Evolutionary conservation across 2,329 filamentous ascomycete species (phyloP).

Genomic region (Aspergillus sp.): DNA sequence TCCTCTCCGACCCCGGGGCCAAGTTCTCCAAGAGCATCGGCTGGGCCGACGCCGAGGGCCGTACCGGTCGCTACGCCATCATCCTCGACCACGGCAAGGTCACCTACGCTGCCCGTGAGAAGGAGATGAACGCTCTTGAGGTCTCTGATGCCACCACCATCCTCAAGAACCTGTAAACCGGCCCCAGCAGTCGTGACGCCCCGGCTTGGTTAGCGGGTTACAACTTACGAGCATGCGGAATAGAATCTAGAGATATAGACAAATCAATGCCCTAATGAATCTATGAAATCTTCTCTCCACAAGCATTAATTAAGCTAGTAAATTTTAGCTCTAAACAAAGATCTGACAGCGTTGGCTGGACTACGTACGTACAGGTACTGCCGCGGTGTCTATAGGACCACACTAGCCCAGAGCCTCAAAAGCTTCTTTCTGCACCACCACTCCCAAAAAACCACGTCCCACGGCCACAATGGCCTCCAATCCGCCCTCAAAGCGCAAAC

Average conservation of each 20-base stretch:
- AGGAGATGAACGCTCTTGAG: slow-evolving; percentile 33
- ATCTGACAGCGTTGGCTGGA: neutral
- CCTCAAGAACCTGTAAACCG: slow-evolving; percentile 31
- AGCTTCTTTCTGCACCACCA: neutral
- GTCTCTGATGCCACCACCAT: slow-evolving; percentile 33
- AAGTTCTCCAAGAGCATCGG: slow-evolving; percentile 70
- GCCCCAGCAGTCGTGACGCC: no score
- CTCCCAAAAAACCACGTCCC: neutral
- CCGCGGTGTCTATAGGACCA: neutral
- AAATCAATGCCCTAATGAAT: slow-evolving; percentile 17
- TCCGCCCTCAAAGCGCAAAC: slow-evolving; percentile 24
- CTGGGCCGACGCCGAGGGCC: slow-evolving; percentile 62
- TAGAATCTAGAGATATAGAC: slow-evolving; percentile 12
- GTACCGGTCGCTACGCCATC: slow-evolving; percentile 71
- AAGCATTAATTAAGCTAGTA: neutral
- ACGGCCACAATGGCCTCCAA: slow-evolving; percentile 24
- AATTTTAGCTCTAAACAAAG: neutral
- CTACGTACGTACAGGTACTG: neutral
- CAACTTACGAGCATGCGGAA: slow-evolving; percentile 8
- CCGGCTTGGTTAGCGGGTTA: slow-evolving; percentile 4
- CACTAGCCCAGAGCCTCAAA: neutral
- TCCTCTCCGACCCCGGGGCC: slow-evolving; percentile 63
- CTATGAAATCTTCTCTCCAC: slow-evolving; percentile 9
- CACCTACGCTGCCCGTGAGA: slow-evolving; percentile 67
- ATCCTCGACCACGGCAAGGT: slow-evolving; percentile 77